Base-by-base conservation (phyloP, 75 land plant species). In the Sequoia sempervirens region DNA sequence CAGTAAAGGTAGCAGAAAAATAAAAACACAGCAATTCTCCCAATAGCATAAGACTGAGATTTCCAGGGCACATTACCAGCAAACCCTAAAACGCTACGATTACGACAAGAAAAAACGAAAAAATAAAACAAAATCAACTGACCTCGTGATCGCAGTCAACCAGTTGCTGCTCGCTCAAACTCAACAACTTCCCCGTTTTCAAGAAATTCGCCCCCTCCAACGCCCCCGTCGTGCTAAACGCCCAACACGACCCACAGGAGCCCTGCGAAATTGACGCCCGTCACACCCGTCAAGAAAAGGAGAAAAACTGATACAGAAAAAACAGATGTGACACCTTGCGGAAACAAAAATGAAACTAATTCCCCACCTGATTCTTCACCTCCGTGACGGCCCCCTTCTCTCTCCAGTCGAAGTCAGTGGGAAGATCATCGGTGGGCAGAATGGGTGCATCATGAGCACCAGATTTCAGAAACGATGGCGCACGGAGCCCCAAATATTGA, bases 91-190 rank as follows among this genome's bases (percentile, higher is more conserved):
- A 70, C 30, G 82, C 56, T 40, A 58, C 46, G 41, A 68, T n/a
- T 82, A 37, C 83, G 74, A 52, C 37, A 17, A 37, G 2, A 47
- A 40, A 5, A 45, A 11, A 37, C 61, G 20, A 37, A 43, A 43
- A 78, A 2, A 36, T 53, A 5, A 34, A 75, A 2, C 5, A 17
- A 26, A 30, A 9, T 70, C 30, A 36, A 70, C 86, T 80, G 46
- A 96, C 97, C 95, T 86, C 87, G 83, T 94, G 98, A 85, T 97
- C 99, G 85, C 98, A 97, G 58, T 96, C 99, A 50, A 97, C 93
- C 79, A 97, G 89, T 87, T 96, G 98, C 68, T 96, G 99, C 85
- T 96, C 97, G 75, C 97, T 96, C 53, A 96, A 89, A 83, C 93
- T 96, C 70, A 90, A 81, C 1, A 96, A 92, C 82, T 95, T 85